Percentiles rank a stretch among this genome's conserved stretches.
phyloP scores from a whole-genome alignment of 768 basidiomycete genomes.

The Rhizopogon roseolus region DNA sequence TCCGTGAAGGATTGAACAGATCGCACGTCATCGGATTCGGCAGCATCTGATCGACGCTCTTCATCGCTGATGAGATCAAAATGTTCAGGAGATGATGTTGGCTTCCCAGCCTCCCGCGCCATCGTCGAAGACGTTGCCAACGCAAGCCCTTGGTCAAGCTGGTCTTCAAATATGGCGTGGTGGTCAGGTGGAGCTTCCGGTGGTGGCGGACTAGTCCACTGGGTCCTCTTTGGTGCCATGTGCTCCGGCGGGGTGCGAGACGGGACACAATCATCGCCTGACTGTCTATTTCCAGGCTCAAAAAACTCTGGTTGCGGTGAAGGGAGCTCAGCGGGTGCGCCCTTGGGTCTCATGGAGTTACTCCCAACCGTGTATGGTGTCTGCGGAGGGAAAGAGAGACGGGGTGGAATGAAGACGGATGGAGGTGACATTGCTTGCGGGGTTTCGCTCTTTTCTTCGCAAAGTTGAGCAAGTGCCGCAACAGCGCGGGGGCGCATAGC shows the following conservation, averaged over 20 bases:
- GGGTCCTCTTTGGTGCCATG: constrained; percentile 75
- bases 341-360: constrained; percentile 50
- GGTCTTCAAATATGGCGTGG: constrained; percentile 61
- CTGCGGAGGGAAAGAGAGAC: constrained; percentile 54
- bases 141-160: constrained; percentile 60
- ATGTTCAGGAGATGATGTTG: constrained; percentile 57
- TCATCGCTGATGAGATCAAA: constrained; percentile 62
- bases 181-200: constrained; percentile 66
- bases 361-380: constrained; percentile 67
- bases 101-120: constrained; percentile 48
- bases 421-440: constrained; percentile 36
- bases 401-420: constrained; percentile 39
- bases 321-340: constrained; percentile 37
- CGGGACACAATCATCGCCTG: constrained; percentile 27
- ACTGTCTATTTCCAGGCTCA: constrained; percentile 33
- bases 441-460: constrained; percentile 74
- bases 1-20: constrained; percentile 66
- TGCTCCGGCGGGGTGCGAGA: constrained; percentile 57
- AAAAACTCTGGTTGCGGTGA: constrained; percentile 49
- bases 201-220: constrained; percentile 86
- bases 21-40: constrained; percentile 65
- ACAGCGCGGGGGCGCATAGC: constrained; percentile 74
- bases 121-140: constrained; percentile 63
- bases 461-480: constrained; percentile 80
- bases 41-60: constrained; percentile 51